Evolutionary conservation across 2,329 filamentous ascomycete species (phyloP).

Genomic region (Parastagonospora nodorum): DNA sequence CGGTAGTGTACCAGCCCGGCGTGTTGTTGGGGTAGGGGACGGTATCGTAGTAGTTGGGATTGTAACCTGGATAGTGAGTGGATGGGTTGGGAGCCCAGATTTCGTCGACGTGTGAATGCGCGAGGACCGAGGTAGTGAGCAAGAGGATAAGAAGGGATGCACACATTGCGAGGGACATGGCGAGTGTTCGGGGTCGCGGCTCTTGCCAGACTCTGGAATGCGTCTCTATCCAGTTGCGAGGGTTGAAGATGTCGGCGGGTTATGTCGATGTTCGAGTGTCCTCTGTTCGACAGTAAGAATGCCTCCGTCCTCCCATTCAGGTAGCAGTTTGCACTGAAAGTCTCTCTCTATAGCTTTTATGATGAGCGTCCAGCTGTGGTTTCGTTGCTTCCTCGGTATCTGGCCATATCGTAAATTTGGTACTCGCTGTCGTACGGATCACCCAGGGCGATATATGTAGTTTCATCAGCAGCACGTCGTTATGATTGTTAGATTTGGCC

Average conservation of each 20-base stretch:
- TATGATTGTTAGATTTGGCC: background rate
- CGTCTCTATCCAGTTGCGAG: background rate
- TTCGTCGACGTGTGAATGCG: slow-evolving; percentile 22
- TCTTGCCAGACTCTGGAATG: background rate
- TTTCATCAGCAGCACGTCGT: background rate
- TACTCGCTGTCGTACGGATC: background rate
- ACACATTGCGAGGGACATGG: background rate
- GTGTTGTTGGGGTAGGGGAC: slow-evolving; percentile 14
- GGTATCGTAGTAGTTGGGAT: slow-evolving; percentile 17
- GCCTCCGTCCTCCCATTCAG: too few species aligned
- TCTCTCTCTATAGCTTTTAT: too few species aligned
- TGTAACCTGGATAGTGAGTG: slow-evolving; percentile 20
- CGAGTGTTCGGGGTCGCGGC: background rate
- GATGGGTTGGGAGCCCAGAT: slow-evolving; percentile 17
- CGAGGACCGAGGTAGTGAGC: background rate
- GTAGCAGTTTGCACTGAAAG: too few species aligned
- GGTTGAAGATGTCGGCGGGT: too few species aligned
- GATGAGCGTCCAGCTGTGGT: too few species aligned
- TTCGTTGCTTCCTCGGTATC: background rate
- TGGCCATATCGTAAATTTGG: background rate
- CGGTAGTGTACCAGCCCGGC: slow-evolving; percentile 26
- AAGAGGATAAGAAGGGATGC: background rate
- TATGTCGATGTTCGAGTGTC: too few species aligned
- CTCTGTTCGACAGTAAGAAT: background rate
- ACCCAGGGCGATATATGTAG: background rate